Conservation (phyloP, 2,329 filamentous ascomycete species). For the Exserohilum rostratum region DNA sequence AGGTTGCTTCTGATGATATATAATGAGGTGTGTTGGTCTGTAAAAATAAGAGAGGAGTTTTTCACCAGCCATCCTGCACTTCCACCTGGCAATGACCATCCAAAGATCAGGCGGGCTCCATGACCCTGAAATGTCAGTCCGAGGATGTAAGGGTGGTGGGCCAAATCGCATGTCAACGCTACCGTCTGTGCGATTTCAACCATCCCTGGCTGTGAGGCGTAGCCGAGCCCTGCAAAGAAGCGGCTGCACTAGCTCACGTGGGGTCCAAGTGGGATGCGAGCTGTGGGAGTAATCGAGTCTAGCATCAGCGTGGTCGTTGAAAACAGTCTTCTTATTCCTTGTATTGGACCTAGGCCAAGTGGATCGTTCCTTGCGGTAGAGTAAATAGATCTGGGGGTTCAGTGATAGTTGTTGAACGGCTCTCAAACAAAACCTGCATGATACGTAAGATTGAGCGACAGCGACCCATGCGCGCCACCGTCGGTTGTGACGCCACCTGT, state of each 20-base stretch:
- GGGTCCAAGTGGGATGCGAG: neutral
- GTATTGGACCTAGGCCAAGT: neutral
- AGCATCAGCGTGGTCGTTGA: neutral
- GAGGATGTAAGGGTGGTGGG: neutral
- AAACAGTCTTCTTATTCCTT: neutral
- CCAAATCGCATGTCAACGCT: neutral
- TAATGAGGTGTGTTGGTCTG: neutral
- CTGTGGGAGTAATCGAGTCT: neutral
- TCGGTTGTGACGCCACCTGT: slow-evolving; percentile 4
- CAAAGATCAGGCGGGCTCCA: neutral
- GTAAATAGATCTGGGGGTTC: neutral
- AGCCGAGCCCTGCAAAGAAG: neutral
- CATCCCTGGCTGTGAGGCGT: neutral
- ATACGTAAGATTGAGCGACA: neutral
- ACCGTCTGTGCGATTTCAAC: neutral
- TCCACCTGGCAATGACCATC: neutral
- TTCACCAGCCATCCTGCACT: neutral
- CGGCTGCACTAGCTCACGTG: neutral
- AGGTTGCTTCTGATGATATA: neutral
- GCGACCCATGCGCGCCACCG: neutral
- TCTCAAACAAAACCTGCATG: neutral
- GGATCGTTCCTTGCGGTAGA: neutral
- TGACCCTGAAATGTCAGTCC: neutral
- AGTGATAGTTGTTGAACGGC: neutral
- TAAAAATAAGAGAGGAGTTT: neutral